Percentiles rank a stretch among this genome's conserved stretches.
Conservation (phyloP, 495 filamentous ascomycete species). For the Amniculicola lignicola region DNA sequence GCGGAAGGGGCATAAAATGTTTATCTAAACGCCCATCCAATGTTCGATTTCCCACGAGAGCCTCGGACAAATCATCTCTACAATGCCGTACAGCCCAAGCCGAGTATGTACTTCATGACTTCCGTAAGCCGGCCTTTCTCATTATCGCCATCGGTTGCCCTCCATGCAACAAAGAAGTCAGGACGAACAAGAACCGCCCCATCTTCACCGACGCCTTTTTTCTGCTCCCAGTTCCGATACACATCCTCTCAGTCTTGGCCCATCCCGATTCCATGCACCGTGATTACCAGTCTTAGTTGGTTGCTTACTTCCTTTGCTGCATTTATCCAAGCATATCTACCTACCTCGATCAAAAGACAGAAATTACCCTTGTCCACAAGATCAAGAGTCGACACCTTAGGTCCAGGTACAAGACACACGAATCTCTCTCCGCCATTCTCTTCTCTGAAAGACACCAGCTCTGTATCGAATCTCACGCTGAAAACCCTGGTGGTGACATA, state of each 20-base stretch:
- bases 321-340: constrained; percentile 51
- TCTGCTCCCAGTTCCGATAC: constrained; percentile 51
- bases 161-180: constrained; percentile 18
- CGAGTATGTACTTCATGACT: constrained; percentile 3
- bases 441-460: constrained; percentile 38
- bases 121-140: not conserved
- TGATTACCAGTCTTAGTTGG: constrained; percentile 44
- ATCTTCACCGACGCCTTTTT: constrained; percentile 50
- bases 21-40: too few species aligned
- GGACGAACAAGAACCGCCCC: constrained; percentile 48
- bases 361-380: constrained; percentile 52
- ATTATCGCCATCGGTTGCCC: not conserved
- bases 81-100: too few species aligned
- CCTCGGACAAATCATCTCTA: too few species aligned
- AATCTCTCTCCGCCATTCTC: constrained; percentile 37
- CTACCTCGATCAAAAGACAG: constrained; percentile 49
- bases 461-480: constrained; percentile 44
- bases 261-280: constrained; percentile 48
- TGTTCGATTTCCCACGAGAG: too few species aligned
- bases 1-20: too few species aligned
- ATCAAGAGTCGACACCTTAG: constrained; percentile 51
- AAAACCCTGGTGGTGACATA: constrained; percentile 44
- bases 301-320: constrained; percentile 42
- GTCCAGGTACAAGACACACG: constrained; percentile 43
- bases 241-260: constrained; percentile 52